Conservation (phyloP, 225 moss, liverwort and hornwort genomes). For the Bryum argenteum region DNA sequence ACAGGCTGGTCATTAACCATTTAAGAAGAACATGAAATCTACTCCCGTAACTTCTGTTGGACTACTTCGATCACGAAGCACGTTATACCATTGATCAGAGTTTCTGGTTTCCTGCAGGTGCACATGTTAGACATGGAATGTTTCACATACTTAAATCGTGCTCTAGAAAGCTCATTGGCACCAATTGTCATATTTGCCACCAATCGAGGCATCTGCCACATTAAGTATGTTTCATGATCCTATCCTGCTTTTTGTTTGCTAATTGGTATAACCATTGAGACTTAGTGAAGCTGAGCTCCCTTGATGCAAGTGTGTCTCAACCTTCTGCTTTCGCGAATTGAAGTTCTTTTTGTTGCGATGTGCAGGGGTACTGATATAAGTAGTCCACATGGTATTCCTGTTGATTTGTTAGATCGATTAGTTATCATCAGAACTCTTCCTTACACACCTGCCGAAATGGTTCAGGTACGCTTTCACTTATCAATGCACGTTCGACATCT, state of each 20-base stretch:
- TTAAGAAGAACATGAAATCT: background rate
- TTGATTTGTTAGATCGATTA: slow-evolving; percentile 93
- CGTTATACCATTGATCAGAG: slow-evolving; percentile 26
- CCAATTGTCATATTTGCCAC: slow-evolving; percentile 98
- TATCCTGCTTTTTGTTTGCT: slow-evolving; percentile 3
- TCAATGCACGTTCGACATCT: background rate
- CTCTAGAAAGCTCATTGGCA: slow-evolving; percentile 92
- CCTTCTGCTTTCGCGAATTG: slow-evolving; percentile 12
- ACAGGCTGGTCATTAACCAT: slow-evolving; percentile 5
- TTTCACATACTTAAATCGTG: slow-evolving; percentile 96
- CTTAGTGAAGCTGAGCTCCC: slow-evolving; percentile 7
- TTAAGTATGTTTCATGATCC: slow-evolving; percentile 59
- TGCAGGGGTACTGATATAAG: slow-evolving; percentile 92
- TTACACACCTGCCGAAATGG: slow-evolving; percentile 79
- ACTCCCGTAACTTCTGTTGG: too few species aligned
- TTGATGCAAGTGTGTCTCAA: too few species aligned
- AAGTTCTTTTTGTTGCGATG: slow-evolving; percentile 22
- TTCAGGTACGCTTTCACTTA: slow-evolving; percentile 44
- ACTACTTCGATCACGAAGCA: background rate
- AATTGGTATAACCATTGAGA: background rate
- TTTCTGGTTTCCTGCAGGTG: slow-evolving; percentile 52
- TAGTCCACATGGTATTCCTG: slow-evolving; percentile 93
- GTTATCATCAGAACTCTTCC: slow-evolving; percentile 94
- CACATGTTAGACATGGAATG: slow-evolving; percentile 99
- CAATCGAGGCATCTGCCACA: slow-evolving; percentile 82